Base-by-base conservation (phyloP, 1,284 basidiomycete species). In the Fomitopsis betulina region DNA sequence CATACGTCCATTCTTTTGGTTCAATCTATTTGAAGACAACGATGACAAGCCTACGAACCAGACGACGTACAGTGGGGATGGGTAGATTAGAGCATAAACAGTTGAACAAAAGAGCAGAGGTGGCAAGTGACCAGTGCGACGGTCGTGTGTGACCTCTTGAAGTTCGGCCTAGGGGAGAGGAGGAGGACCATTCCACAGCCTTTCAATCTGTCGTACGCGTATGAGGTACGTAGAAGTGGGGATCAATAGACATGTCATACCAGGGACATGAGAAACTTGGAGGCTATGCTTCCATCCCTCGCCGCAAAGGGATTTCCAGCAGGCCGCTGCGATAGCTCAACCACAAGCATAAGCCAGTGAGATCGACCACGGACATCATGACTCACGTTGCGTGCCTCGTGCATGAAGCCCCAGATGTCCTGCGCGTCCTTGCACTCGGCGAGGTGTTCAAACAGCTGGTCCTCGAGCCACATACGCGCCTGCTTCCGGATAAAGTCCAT, bases 371-470 rank as follows among this genome's bases (percentile, higher is more conserved):
- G 12, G 5, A 27, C 3, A 12, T 10, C 13, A 13, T 47, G 32
- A 35, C 49, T 37, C 32, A 51, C 49, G 49, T 37, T n/a, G 5
- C 30, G 30, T 1, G n/a, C 5, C 10, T 51, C 30, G 10, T 51
- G 49, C 33, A 51, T 51, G 32, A 51, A 51, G n/a, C 7, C 32
- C 49, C 49, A 51, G 32, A 51, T 51, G 49, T 51, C 32, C n/a
- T 37, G 19, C 12, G 49, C 49, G 19, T 35, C 49, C 49, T 51
- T 35, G n/a, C 49, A 51, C 49, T 51, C 49, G 8, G 6, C 9
- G 30, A 51, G 33, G 13, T 51, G 49, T n/a, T 35, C 49, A 10
- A 51, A 51, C n/a, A 51, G 33, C 30, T 23, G 10, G n/a, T 51
- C 49, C 32, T 51, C 49, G 5, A 17, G 2, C 49, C 49, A 51